phyloP scores from a whole-genome alignment of 1,284 basidiomycete genomes.

The Athelia sp. region DNA sequence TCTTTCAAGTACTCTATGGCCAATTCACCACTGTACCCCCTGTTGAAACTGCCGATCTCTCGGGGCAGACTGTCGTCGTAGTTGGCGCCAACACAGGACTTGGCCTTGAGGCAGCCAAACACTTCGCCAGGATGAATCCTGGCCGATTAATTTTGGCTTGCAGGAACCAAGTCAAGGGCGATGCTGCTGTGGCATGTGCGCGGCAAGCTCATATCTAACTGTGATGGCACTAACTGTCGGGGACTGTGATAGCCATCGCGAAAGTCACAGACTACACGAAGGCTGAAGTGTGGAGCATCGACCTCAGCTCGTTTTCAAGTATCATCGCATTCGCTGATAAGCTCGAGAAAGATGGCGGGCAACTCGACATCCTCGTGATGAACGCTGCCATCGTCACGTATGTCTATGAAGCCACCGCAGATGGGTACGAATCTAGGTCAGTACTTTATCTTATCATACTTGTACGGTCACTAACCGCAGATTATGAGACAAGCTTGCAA shows the following conservation, averaged over 20 bases:
- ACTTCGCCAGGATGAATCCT: slow-evolving; percentile 38
- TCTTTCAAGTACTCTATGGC: too few species aligned
- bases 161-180: slow-evolving; percentile 30
- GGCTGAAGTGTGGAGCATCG: slow-evolving; percentile 31
- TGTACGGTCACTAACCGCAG: too few species aligned
- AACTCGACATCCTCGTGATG: slow-evolving; percentile 35
- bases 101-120: slow-evolving; percentile 38
- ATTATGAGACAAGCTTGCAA: slow-evolving; percentile 28
- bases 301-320: slow-evolving; percentile 31
- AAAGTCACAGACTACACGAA: slow-evolving; percentile 24
- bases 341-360: slow-evolving; percentile 27
- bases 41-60: slow-evolving; percentile 18
- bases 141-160: slow-evolving; percentile 34
- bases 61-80: slow-evolving; percentile 24
- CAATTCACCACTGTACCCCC: slow-evolving; percentile 1
- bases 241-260: slow-evolving; percentile 19
- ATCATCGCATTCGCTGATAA: slow-evolving; percentile 31
- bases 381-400: slow-evolving; percentile 27
- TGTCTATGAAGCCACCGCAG: slow-evolving; percentile 20
- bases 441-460: slow-evolving; percentile 7
- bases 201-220: neutral
- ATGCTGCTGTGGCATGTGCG: slow-evolving; percentile 27
- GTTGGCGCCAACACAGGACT: slow-evolving; percentile 38
- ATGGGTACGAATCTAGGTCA: slow-evolving; percentile 35
- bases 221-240: neutral